Evolutionary conservation across 2,329 filamentous ascomycete genomes (phyloP), one percentile per base, ranked within the genome.

Genomic region (Colletotrichum chlorophyti): DNA sequence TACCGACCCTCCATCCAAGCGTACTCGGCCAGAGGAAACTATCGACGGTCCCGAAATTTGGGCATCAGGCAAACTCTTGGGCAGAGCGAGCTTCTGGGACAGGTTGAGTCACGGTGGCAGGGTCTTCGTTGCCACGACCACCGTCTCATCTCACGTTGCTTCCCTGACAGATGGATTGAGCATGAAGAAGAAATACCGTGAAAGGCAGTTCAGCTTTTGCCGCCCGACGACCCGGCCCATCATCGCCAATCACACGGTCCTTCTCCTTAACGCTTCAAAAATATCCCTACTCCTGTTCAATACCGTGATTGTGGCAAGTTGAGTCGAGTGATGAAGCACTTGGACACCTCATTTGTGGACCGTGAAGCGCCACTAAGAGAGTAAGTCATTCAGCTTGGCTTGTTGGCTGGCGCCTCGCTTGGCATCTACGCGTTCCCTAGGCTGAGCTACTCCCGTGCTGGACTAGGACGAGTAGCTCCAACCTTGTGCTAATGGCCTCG

Each of bases 391-490:
- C 50, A 49, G 50, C 50, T 48, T 42, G 43, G 50, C 55, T 49
- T 59, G 51, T 48, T 54, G 50, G 50, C 50, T 59, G 55, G 42
- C 50, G 55, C 24, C 21, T 42, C 12, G 35, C 48, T 15, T 48
- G 19, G 31, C 17, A 35, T 31, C 24, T 35, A 41, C 42, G 37
- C 29, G 23, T 27, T 31, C 14, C 17, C 21, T 43, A 21, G 32
- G 15, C 41, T 12, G 24, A 45, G n/a, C 38, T 34, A 34, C 32
- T 40, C 34, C 40, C 41, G 24, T 53, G 47, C 42, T 21, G 24
- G 21, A n/a, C 49, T 53, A 47, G 41, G 27, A 15, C 10, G 34
- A 23, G 15, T 40, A 24, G 41, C 21, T 46, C 37, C 29, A 38
- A 34, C 43, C 29, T 42, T 43, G 21, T 26, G 21, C n/a, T n/a